A percentile compares a stretch with the other conserved stretches of the same genome.
phyloP scores from a whole-genome alignment of 2,329 filamentous ascomycete genomes.

The Colletotrichum theobromicola region DNA sequence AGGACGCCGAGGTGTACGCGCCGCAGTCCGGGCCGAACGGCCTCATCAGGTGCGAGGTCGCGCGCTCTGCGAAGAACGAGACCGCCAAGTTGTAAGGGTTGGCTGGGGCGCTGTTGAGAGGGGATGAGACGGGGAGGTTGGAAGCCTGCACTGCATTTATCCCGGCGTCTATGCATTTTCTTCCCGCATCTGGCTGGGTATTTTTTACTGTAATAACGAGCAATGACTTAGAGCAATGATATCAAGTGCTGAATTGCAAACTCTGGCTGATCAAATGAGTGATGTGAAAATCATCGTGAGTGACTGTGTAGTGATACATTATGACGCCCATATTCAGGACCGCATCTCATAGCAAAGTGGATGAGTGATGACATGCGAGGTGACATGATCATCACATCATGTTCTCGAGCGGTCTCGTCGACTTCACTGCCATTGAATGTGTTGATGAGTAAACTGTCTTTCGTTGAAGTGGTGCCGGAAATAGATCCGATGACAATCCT shows the following conservation, averaged over 20 bases:
- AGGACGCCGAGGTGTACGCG: slow-evolving; percentile 93
- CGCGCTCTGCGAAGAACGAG: slow-evolving; percentile 46
- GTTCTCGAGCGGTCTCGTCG: background rate
- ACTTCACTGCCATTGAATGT: too few species aligned
- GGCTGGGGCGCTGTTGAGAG: background rate
- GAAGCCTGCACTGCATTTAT: background rate
- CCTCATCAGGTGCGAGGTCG: slow-evolving; percentile 91
- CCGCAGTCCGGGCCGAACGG: slow-evolving; percentile 94
- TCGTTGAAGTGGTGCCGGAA: background rate
- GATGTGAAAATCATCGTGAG: background rate
- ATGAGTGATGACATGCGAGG: background rate
- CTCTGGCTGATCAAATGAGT: background rate
- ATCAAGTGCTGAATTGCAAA: background rate
- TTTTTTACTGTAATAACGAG: slow-evolving; percentile 14
- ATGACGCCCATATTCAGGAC: background rate
- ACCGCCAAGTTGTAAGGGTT: slow-evolving; percentile 12
- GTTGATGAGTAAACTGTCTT: fast-evolving
- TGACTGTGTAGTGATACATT: background rate
- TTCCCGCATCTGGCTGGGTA: background rate
- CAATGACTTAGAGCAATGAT: slow-evolving; percentile 8
- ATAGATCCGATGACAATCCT: background rate
- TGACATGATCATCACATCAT: background rate
- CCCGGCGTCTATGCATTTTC: slow-evolving; percentile 4
- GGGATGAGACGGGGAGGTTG: background rate
- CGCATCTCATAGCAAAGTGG: background rate